A percentile compares a stretch with the other conserved stretches of the same genome.
Conservation (phyloP, 306 rosid species). For the Neltuma alba region DNA sequence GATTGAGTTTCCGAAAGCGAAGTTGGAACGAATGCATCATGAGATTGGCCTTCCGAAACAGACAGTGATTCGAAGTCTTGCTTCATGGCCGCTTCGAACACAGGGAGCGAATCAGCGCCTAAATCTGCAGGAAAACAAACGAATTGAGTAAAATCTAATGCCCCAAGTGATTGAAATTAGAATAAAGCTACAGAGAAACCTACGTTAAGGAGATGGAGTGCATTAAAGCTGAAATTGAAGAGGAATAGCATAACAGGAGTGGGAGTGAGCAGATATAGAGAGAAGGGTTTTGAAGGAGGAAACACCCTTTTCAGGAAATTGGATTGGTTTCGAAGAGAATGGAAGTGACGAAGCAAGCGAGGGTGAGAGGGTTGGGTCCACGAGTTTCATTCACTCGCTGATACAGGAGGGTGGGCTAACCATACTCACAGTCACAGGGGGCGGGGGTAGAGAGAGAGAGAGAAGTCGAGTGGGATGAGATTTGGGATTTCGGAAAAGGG, state of each 20-base stretch:
- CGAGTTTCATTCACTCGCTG: constrained; percentile 40
- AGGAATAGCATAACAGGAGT: background rate
- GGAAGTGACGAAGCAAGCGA: constrained; percentile 25
- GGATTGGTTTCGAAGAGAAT: constrained; percentile 16
- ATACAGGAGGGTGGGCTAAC: constrained; percentile 44
- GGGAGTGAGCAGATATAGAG: background rate
- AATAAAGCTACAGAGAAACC: constrained; percentile 24
- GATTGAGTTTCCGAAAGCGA: constrained; percentile 18
- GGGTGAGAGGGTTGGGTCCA: constrained; percentile 23
- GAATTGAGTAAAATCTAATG: background rate
- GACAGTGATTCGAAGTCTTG: constrained; percentile 48
- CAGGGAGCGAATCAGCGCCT: constrained; percentile 27
- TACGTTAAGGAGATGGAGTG: constrained; percentile 42
- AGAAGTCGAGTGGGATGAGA: constrained; percentile 8
- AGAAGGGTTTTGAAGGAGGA: constrained; percentile 51
- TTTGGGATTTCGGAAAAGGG: background rate
- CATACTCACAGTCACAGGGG: constrained; percentile 23
- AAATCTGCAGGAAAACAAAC: constrained; percentile 31
- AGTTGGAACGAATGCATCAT: constrained; percentile 40
- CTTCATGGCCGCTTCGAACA: constrained; percentile 42
- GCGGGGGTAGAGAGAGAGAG: constrained; percentile 6
- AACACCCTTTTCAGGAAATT: background rate
- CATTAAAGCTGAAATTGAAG: constrained; percentile 35
- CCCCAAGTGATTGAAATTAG: background rate
- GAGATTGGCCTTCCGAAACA: constrained; percentile 42